Evolutionary conservation across 345 rosid genomes (phyloP).

Genomic region (Hevea brasiliensis): DNA sequence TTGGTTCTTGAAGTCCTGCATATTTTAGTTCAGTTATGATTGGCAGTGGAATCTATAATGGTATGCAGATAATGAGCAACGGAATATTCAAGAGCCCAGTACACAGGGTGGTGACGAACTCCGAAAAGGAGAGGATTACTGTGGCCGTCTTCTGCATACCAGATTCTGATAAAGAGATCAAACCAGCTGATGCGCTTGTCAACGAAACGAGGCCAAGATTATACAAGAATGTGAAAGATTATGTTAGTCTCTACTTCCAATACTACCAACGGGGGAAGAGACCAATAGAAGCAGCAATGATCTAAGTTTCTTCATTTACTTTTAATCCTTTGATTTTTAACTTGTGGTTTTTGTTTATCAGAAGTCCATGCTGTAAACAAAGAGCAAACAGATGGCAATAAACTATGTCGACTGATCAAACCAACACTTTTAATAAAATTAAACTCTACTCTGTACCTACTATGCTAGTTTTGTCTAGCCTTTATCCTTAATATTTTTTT

Average conservation of each 20-base stretch:
- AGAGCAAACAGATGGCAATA: no score
- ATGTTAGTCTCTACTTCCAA: constrained; percentile 38
- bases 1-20: background rate
- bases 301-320: background rate
- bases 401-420: no score
- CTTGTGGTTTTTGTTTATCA: no score
- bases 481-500: no score
- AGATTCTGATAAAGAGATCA: constrained; percentile 27
- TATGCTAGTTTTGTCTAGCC: no score
- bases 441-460: no score
- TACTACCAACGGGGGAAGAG: constrained; percentile 47
- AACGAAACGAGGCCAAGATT: constrained; percentile 46
- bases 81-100: constrained; percentile 57
- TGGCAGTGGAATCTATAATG: background rate
- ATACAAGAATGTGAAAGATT: constrained; percentile 51
- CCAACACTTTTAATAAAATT: no score
- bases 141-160: constrained; percentile 53
- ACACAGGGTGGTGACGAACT: constrained; percentile 51
- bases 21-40: background rate
- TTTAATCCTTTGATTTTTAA: no score
- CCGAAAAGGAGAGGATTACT: constrained; percentile 46
- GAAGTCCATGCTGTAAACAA: no score
- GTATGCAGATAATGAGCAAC: constrained; percentile 55
- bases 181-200: constrained; percentile 17
- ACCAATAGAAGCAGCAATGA: constrained; percentile 46